phyloP scores from a whole-genome alignment of 805 yeast genomes.

The Ogataea nonfermentans region DNA sequence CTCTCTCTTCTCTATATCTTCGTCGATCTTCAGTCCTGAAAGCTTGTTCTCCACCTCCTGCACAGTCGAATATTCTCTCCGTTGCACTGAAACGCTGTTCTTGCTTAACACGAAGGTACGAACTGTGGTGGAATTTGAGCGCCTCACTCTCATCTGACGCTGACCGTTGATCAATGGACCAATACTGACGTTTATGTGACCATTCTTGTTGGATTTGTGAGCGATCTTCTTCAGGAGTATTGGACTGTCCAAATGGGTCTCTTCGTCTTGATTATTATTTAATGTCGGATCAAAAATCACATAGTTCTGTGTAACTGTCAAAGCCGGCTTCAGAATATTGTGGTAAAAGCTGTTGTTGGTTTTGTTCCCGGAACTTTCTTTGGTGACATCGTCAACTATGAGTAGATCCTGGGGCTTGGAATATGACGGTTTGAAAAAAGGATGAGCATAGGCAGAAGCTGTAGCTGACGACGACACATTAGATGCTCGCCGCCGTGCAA shows the following conservation, averaged over 20 bases:
- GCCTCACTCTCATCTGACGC: slow-evolving; percentile 28
- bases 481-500: slow-evolving; percentile 12
- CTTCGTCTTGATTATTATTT: slow-evolving; percentile 18
- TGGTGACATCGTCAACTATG: slow-evolving; percentile 29
- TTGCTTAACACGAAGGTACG: slow-evolving; percentile 26
- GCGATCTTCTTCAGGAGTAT: slow-evolving; percentile 27
- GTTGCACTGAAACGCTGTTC: neutral
- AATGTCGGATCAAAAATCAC: slow-evolving; percentile 28
- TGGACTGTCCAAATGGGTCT: slow-evolving; percentile 13
- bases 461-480: slow-evolving; percentile 12
- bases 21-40: slow-evolving; percentile 5
- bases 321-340: slow-evolving; percentile 26
- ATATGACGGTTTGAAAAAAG: slow-evolving; percentile 38
- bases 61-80: slow-evolving; percentile 11
- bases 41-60: slow-evolving; percentile 19
- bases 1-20: neutral
- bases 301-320: slow-evolving; percentile 31
- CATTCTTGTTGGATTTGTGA: slow-evolving; percentile 30
- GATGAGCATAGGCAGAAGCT: slow-evolving; percentile 22
- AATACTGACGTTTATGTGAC: slow-evolving; percentile 30
- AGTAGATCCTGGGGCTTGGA: slow-evolving; percentile 29
- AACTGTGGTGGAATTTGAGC: slow-evolving; percentile 29
- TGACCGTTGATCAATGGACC: slow-evolving; percentile 21
- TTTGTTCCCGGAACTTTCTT: slow-evolving; percentile 16
- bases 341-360: slow-evolving; percentile 23